These are phyloP conservation scores for Stramenopiles sp. DNA, from an alignment of 352 stramenopile species.

Conservation along the genomic window DNA sequence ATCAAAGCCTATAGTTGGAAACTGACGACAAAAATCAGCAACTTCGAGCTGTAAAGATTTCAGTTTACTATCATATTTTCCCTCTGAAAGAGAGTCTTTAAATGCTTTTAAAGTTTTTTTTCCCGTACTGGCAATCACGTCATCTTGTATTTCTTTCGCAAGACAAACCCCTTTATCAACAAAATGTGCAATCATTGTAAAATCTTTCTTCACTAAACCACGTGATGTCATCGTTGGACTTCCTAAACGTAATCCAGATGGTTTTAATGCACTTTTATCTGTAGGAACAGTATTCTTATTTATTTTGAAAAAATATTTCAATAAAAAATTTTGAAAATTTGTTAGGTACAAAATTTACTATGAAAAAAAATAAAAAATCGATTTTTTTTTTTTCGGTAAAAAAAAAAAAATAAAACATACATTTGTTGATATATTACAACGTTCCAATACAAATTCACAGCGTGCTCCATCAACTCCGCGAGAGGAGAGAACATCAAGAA, in stretches of 20 bases:
- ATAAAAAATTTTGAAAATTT: too few relatives aligned
- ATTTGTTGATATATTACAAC: too few relatives aligned
- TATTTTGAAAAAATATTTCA: too few relatives aligned
- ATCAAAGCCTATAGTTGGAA: conserved; percentile 80
- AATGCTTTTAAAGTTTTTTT: conserved; percentile 19
- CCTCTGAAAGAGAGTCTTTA: conserved; percentile 14
- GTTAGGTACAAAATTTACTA: too few relatives aligned
- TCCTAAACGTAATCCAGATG: conserved; percentile 73
- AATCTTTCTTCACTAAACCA: conserved; percentile 77
- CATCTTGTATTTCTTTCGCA: conserved; percentile 48
- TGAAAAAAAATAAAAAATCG: too few relatives aligned
- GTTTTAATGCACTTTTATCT: conserved; percentile 65
- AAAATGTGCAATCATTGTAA: conserved; percentile 71
- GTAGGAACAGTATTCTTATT: conserved; percentile 98
- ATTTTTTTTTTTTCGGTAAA: too few relatives aligned
- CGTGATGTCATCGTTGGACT: conserved; percentile 78
- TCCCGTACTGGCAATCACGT: conserved; percentile 22
- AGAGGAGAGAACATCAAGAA: conserved; percentile 16
- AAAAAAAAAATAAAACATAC: too few relatives aligned
- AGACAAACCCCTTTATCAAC: conserved; percentile 67
- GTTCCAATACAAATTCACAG: too few relatives aligned
- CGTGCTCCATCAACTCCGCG: conserved; percentile 15
- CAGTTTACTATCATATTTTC: conserved; percentile 26
- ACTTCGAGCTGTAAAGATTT: conserved; percentile 36
- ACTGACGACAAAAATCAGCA: conserved; percentile 54